Base-by-base conservation (phyloP, 2,329 filamentous ascomycete genomes). In the Botrytis paeoniae region DNA sequence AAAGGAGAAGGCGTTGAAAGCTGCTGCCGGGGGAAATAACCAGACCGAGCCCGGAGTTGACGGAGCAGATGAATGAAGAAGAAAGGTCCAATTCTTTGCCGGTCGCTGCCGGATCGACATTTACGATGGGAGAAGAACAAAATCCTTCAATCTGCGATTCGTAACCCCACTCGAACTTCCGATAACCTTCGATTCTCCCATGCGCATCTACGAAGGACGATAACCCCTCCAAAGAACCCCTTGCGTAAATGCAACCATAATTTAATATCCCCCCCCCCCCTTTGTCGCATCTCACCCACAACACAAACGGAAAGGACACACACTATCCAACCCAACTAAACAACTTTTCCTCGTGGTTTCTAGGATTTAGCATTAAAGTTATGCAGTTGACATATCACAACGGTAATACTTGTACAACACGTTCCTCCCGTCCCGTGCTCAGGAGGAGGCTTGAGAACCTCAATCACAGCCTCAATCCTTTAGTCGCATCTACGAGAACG, bases 1-100 rank as follows among this genome's bases (percentile, higher is more conserved):
- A 61, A 90, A 90, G 81, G 87, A 85, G 75, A 88, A 85, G 79
- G 86, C 86, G 77, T 83, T 84, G 81, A 89, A 88, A 77, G 76
- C 81, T 78, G 79, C 66, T 14, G 14, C 37, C 16, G 65, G 72
- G 39, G 60, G 57, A 48, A 41, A n/a, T 54, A 6, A 61, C 20
- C 68, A 65, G 25, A 43, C 29, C 20, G 45, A 43, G 35, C 43
- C 57, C 43, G 65, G 66, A 63, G 71, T 57, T 57, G 45, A 60
- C 29, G 54, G 63, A 72, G 70, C 39, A n/a, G 41, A 41, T 72
- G 70, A 61, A 29, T 72, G 70, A 72, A 39, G 62, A 60, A 29
- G 32, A 60, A 29, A 69, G 57, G 39, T 51, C n/a, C 25, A 14
- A 22, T 51, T 54, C 35, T 66, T n/a, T 48, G 29, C 66, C 61